Evolutionary conservation across 148 eudicot genomes (phyloP).

Genomic region (Fallopia convolvulus): DNA sequence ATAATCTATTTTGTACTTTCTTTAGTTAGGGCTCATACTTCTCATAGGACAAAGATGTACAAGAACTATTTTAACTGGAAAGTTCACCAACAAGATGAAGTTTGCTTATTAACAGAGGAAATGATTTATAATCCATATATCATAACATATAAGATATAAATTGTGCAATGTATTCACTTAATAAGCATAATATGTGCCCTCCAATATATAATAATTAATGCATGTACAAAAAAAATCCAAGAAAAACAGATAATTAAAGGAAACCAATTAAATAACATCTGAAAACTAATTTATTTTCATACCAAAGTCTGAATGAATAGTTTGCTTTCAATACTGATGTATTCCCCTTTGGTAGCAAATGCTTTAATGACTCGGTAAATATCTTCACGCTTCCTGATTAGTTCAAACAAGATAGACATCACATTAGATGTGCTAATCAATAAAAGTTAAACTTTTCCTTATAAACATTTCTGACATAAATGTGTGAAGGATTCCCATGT

Average conservation of each 20-base stretch:
- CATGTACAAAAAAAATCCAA: background rate
- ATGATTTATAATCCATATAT: background rate
- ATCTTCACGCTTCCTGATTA: conserved; percentile 80
- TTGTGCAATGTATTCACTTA: background rate
- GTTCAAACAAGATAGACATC: conserved; percentile 17
- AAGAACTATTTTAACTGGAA: background rate
- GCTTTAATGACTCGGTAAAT: conserved; percentile 80
- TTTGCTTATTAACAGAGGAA: background rate
- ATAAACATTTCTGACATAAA: background rate
- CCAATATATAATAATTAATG: background rate
- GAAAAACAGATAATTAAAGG: background rate
- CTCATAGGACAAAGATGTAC: background rate
- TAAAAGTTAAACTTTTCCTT: background rate
- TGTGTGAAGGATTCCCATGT: background rate
- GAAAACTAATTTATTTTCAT: conserved; percentile 20
- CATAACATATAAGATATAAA: background rate
- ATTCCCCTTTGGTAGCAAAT: conserved; percentile 61
- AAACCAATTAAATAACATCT: background rate
- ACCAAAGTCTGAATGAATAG: conserved; percentile 66
- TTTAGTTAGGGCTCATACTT: background rate
- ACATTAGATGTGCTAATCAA: background rate
- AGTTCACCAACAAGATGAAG: background rate
- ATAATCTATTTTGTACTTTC: background rate
- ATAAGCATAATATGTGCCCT: background rate
- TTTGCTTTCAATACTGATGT: conserved; percentile 59